Conservation (phyloP, 2,329 filamentous ascomycete species). For the Escovopsis sp. region DNA sequence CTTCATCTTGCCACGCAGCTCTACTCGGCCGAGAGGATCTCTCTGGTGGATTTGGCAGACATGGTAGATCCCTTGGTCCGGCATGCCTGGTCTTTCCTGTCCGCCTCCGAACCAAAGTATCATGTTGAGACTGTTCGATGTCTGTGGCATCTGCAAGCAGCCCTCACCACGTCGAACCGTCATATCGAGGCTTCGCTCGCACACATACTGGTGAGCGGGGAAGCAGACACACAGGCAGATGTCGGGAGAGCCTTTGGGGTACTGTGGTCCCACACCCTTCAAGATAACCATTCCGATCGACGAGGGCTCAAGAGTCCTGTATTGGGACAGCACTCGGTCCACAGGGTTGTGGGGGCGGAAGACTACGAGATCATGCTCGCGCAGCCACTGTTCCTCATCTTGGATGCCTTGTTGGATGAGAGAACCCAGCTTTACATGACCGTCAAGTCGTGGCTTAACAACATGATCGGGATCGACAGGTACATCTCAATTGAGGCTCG, state of each 20-base stretch:
- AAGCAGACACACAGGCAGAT: slow-evolving; percentile 30
- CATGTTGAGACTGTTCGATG: slow-evolving; percentile 84
- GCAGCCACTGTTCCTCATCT: slow-evolving; percentile 64
- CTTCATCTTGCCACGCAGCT: slow-evolving; percentile 43
- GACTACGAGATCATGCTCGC: slow-evolving; percentile 62
- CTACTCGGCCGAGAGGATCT: slow-evolving; percentile 37
- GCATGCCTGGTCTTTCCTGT: slow-evolving; percentile 66
- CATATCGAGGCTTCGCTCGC: slow-evolving; percentile 70
- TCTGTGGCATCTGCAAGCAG: slow-evolving; percentile 71
- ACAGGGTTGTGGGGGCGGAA: slow-evolving; percentile 38
- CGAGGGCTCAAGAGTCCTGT: slow-evolving; percentile 31
- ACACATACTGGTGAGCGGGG: slow-evolving; percentile 46
- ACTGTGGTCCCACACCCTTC: slow-evolving; percentile 68
- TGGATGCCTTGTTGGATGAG: slow-evolving; percentile 65
- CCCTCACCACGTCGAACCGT: slow-evolving; percentile 50
- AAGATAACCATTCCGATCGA: slow-evolving; percentile 42
- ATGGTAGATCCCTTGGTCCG: slow-evolving; percentile 55
- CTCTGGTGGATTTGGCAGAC: slow-evolving; percentile 36
- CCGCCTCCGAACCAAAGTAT: slow-evolving; percentile 73
- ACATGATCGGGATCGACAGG: slow-evolving; percentile 47
- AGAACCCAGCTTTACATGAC: slow-evolving; percentile 61
- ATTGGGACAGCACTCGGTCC: slow-evolving; percentile 17
- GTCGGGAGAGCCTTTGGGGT: slow-evolving; percentile 56
- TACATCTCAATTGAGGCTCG: slow-evolving; percentile 13
- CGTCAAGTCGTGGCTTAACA: slow-evolving; percentile 68